Evolutionary conservation across 306 rosid genomes (phyloP), one percentile per base, ranked within the genome.

Genomic region (Ochetophila trinervis): DNA sequence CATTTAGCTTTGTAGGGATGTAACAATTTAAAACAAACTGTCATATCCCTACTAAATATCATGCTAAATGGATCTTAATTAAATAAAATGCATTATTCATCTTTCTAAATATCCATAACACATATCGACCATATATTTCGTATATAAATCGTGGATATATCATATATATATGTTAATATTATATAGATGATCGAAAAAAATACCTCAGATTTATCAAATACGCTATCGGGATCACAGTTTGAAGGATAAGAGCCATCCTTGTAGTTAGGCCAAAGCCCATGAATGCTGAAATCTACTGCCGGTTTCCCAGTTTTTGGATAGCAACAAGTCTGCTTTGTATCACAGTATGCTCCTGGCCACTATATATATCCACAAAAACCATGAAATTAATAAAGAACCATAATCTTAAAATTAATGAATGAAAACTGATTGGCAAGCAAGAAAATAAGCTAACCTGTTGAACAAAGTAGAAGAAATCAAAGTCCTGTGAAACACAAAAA

Each of bases 281-380:
- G 98, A 59, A 92, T 85, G 24, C 91, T 71, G 57, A 92, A 92
- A 79, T 87, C 92, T 12, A 87, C 84, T 7, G 66, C 63, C 5
- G 95, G 96, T 22, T 89, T 92, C 10, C 98, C 95, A 10, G 78
- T 75, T 55, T 73, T 69, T 17, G 98, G 98, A 69, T 89, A 87
- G 69, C 98, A 91, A 50, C 98, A 91, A 40, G 81, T 82, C 12
- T 78, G 72, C 66, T 76, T 15, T 16, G 88, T 65, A 64, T 87
- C 97, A 69, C 97, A 91, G 55, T 80, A 91, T 19, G 96, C 83
- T 40, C 95, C 98, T 36, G 95, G 98, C 98, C 98, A 91, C 98
- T 91, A 49, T 66, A 79, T 20, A 18, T 18, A 0, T 54, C 9
- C 32, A 51, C 21, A 51, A 17, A 51, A 16, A 18, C 8, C 21